Conservation (phyloP, 2,329 filamentous ascomycete species). For the Cryphonectria japonica region DNA sequence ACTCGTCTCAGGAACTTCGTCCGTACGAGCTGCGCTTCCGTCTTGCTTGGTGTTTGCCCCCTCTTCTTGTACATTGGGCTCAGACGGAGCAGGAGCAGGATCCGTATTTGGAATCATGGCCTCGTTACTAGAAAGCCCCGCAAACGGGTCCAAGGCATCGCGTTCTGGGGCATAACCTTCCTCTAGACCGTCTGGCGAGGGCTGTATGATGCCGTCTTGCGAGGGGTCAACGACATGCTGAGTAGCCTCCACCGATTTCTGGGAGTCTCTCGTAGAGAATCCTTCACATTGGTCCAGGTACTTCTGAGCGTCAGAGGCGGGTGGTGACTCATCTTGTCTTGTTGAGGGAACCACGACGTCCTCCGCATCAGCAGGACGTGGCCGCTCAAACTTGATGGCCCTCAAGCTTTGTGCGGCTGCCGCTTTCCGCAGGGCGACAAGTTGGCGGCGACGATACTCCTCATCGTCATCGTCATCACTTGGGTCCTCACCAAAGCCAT, state of each 20-base stretch:
- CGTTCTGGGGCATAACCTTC: not conserved
- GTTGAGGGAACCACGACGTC: slow-evolving; percentile 44
- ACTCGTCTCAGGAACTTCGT: slow-evolving; percentile 39
- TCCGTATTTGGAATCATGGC: slow-evolving; percentile 25
- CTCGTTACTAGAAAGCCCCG: slow-evolving; percentile 17
- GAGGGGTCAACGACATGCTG: slow-evolving; percentile 28
- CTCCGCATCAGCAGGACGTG: slow-evolving; percentile 16
- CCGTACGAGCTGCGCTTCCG: slow-evolving; percentile 21
- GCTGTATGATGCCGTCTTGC: slow-evolving; percentile 9
- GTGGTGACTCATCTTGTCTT: slow-evolving; percentile 30
- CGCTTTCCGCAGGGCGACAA: slow-evolving; percentile 44
- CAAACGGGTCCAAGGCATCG: not conserved
- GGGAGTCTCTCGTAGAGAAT: slow-evolving; percentile 28
- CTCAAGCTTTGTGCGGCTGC: slow-evolving; percentile 46
- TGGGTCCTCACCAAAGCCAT: slow-evolving; percentile 39
- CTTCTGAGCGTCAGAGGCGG: slow-evolving; percentile 29
- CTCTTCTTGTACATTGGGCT: slow-evolving; percentile 15
- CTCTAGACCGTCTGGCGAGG: not conserved
- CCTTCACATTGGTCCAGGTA: slow-evolving; percentile 32
- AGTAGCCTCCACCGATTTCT: slow-evolving; percentile 31
- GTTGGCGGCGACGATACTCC: slow-evolving; percentile 41
- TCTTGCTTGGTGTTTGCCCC: slow-evolving; percentile 3
- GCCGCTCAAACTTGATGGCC: slow-evolving; percentile 43
- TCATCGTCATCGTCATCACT: slow-evolving; percentile 32
- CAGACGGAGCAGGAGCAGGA: slow-evolving; percentile 11